These are phyloP conservation scores for Xenoacremonium recifei DNA, from an alignment of 2,329 filamentous ascomycete species.

Conservation along the genomic window DNA sequence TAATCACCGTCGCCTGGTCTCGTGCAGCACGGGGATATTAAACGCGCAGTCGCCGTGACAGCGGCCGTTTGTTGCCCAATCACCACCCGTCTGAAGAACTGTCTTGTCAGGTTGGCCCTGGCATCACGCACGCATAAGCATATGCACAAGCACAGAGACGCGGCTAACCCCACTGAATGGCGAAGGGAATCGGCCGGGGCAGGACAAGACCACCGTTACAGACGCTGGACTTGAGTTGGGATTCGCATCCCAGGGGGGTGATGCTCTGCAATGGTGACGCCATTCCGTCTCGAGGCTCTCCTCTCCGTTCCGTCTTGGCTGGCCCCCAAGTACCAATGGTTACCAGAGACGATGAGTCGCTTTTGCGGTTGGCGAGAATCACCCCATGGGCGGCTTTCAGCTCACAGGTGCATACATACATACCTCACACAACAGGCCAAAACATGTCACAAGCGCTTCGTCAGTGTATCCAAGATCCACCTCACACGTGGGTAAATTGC, in stretches of 20 bases:
- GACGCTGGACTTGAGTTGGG: conserved; percentile 8
- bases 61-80: neutral
- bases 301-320: too few relatives aligned
- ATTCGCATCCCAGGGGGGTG: conserved; percentile 18
- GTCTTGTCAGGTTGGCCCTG: neutral
- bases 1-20: too few relatives aligned
- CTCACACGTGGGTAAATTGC: conserved; percentile 25
- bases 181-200: too few relatives aligned
- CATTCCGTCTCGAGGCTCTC: too few relatives aligned
- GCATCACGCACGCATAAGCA: neutral
- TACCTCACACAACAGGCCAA: neutral
- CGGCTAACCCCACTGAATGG: too few relatives aligned
- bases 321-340: neutral
- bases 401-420: neutral
- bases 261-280: conserved; percentile 23
- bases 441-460: conserved; percentile 2
- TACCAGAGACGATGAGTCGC: too few relatives aligned
- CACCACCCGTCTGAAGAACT: neutral
- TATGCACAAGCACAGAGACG: neutral
- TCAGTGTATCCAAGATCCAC: conserved; percentile 18
- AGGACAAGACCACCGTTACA: conserved; percentile 18
- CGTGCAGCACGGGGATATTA: neutral
- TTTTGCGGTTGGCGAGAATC: too few relatives aligned
- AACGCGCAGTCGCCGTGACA: neutral
- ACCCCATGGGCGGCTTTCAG: neutral